A percentile compares a stretch with the other conserved stretches of the same genome.
Evolutionary conservation across 1,284 basidiomycete genomes (phyloP).

Genomic region (Megacollybia platyphylla): DNA sequence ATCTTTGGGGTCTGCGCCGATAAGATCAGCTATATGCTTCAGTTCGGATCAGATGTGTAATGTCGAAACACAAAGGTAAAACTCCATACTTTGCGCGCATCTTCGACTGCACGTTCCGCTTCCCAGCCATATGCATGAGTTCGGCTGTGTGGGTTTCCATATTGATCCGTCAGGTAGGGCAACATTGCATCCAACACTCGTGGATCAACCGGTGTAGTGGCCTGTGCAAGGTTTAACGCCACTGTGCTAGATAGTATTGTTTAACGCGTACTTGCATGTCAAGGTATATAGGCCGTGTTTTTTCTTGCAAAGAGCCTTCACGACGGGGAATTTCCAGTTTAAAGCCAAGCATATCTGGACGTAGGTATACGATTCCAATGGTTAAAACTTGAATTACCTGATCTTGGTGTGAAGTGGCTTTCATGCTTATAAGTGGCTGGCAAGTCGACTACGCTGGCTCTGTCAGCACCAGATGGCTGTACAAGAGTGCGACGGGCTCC

Average conservation of each 20-base stretch:
- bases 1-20: conserved; percentile 93
- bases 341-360: conserved; percentile 80
- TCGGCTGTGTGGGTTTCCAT: conserved; percentile 95
- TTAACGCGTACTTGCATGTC: conserved; percentile 72
- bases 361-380: not conserved
- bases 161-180: conserved; percentile 92
- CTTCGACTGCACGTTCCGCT: conserved; percentile 88
- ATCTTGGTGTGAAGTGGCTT: conserved; percentile 56
- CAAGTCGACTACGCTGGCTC: conserved; percentile 69
- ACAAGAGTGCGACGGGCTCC: conserved; percentile 37
- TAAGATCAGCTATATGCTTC: conserved; percentile 81
- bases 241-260: not conserved
- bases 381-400: conserved; percentile 31
- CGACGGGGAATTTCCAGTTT: conserved; percentile 64
- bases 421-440: conserved; percentile 63
- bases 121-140: conserved; percentile 99
- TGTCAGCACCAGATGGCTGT: conserved; percentile 67
- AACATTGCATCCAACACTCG: conserved; percentile 97
- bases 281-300: conserved; percentile 83
- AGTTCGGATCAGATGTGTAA: conserved; percentile 9
- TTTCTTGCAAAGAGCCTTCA: conserved; percentile 48
- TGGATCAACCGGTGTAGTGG: conserved; percentile 96
- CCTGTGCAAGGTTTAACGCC: conserved; percentile 30
- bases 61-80: not conserved
- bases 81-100: conserved; percentile 61